Evolutionary conservation across 768 basidiomycete genomes (phyloP).

Genomic region (Erythrobasidium yunnanense): DNA sequence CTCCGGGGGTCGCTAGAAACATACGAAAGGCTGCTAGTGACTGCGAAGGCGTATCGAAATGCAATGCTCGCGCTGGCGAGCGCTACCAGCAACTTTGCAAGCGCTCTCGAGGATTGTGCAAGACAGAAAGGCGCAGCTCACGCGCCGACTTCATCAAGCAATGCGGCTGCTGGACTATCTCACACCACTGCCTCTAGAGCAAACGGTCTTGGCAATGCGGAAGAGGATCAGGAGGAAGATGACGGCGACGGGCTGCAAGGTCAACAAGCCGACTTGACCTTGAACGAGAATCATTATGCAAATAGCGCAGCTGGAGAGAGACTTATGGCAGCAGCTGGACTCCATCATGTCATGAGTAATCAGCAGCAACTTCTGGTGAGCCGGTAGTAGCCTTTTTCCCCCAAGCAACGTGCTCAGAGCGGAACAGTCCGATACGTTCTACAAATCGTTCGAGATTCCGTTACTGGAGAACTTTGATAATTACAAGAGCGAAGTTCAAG

Average conservation of each 20-base stretch:
- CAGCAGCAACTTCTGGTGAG: slow-evolving; percentile 22
- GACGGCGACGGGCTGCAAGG: not conserved
- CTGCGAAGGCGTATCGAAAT: slow-evolving; percentile 24
- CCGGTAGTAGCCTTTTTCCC: not conserved
- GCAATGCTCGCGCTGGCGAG: slow-evolving; percentile 25
- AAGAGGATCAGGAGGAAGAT: not conserved
- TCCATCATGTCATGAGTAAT: slow-evolving; percentile 30
- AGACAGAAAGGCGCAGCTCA: slow-evolving; percentile 28
- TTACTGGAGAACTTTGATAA: slow-evolving; percentile 25
- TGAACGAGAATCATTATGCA: not conserved
- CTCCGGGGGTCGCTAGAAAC: slow-evolving; percentile 19
- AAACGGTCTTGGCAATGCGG: slow-evolving; percentile 4
- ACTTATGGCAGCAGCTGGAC: slow-evolving; percentile 26
- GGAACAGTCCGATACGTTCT: slow-evolving; percentile 27
- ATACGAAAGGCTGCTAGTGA: slow-evolving; percentile 12
- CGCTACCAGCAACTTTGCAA: slow-evolving; percentile 25
- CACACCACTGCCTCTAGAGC: no score
- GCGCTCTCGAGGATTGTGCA: slow-evolving; percentile 28
- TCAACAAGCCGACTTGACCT: no score
- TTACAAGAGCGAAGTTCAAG: slow-evolving; percentile 22
- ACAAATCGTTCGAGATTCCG: slow-evolving; percentile 24
- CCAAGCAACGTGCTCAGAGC: not conserved
- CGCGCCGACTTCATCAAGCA: not conserved
- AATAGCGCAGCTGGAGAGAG: slow-evolving; percentile 3
- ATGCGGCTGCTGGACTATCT: slow-evolving; percentile 2